Evolutionary conservation across 352 stramenopile species (phyloP).

Genomic region (Globisporangium parvum): DNA sequence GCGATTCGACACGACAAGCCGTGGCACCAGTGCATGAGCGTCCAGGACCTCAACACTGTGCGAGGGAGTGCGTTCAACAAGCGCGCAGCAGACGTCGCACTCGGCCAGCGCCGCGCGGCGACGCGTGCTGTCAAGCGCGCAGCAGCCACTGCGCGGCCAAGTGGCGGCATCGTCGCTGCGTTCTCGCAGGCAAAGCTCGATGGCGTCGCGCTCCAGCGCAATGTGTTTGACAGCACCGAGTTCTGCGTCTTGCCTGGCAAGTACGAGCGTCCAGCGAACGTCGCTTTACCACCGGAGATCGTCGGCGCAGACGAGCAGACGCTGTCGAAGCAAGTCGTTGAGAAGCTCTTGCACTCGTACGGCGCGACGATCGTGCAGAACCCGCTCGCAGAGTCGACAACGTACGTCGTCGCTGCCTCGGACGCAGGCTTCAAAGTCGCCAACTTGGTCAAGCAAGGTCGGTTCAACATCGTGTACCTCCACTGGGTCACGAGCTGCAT

Average conservation of each 20-base stretch:
- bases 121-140: constrained; percentile 42
- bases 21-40: constrained; percentile 76
- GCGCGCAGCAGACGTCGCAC: constrained; percentile 56
- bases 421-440: constrained; percentile 67
- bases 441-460: constrained; percentile 77
- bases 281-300: constrained; percentile 30
- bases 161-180: constrained; percentile 37
- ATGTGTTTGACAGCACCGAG: constrained; percentile 63
- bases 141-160: constrained; percentile 10
- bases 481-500: constrained; percentile 57
- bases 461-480: constrained; percentile 68
- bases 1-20: constrained; percentile 77
- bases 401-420: constrained; percentile 56
- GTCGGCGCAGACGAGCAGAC: constrained; percentile 16
- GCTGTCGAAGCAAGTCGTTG: constrained; percentile 65
- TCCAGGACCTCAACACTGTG: constrained; percentile 69
- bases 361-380: constrained; percentile 74
- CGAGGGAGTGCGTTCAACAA: constrained; percentile 63
- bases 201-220: constrained; percentile 37
- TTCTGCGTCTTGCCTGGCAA: constrained; percentile 81
- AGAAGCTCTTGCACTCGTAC: constrained; percentile 67
- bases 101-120: constrained; percentile 53
- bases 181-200: constrained; percentile 65
- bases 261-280: constrained; percentile 24
- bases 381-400: constrained; percentile 53